Evolutionary conservation across 768 basidiomycete species (phyloP), one percentile per base, ranked within the genome.

Genomic region (Xanthoconium purpureum): DNA sequence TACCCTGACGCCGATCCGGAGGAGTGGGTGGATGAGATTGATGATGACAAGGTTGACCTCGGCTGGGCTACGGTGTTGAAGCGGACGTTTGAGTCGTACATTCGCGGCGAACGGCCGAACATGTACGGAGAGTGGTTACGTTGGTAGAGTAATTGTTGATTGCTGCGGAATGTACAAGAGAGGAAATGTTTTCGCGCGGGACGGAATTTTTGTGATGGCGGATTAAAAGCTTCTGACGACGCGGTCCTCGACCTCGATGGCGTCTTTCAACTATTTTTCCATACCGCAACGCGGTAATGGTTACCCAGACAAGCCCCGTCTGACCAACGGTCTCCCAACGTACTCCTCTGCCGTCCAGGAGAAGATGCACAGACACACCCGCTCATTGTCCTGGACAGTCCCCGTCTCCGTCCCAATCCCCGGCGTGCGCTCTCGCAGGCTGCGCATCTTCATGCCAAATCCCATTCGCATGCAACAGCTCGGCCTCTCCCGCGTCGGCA

Each of bases 51-150:
- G 67, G 81, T 85, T 38, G 94, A 96, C 66, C 77, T 95, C 52
- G 83, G 87, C 63, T 99, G 97, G 97, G 83, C 89, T 24, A 90
- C 94, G 12, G 94, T 98, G 18, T 72, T 98, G 63, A 99, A 98
- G 76, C 81, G 97, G 67, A 94, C 92, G 40, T 98, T 97, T 67
- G 97, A 99, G 74, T 81, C 87, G 18, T 98, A 91, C 72, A 69
- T 99, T 58, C 84, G 96, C 40, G 91, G 89, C 14, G 96, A 99
- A 74, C 75, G 80, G 59, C 94, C 96, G 11, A 98, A 95, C 71
- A 90, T 95, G 90, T 97, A 98, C 65, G 95, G 94, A 33, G 94
- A 98, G 70, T 83, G 80, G 81, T 66, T 85, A 24, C 24, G 24
- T 24, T 24, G 24, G 24, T 24, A 35, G 33, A 35, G 66, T 64